phyloP scores from a whole-genome alignment of 208 protist species.

The Entamoeba histolytica region DNA sequence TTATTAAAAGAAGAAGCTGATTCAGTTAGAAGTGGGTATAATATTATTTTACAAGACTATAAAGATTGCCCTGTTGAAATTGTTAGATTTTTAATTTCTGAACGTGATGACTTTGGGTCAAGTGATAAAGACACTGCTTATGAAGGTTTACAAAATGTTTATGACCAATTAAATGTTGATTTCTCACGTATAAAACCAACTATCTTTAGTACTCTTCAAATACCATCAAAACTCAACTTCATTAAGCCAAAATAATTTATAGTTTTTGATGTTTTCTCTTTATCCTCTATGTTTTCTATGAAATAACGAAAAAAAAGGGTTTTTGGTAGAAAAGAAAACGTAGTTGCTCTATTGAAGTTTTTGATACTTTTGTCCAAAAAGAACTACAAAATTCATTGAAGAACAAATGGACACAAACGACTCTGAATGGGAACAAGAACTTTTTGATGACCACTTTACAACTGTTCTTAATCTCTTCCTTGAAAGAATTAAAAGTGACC shows the following conservation, averaged over 20 bases:
- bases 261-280: too few species aligned
- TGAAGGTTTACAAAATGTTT: background rate
- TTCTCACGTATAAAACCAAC: background rate
- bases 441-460: background rate
- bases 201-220: background rate
- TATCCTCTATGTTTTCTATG: too few species aligned
- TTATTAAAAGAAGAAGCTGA: background rate
- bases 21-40: background rate
- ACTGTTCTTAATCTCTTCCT: background rate
- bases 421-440: background rate
- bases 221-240: background rate
- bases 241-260: too few species aligned
- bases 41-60: background rate
- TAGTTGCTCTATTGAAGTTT: too few species aligned
- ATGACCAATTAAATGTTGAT: too few species aligned
- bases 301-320: too few species aligned
- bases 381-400: too few species aligned
- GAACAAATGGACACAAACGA: background rate
- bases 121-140: background rate
- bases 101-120: background rate
- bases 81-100: background rate
- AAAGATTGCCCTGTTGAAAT: background rate
- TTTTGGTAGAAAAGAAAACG: too few species aligned
- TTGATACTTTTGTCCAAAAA: too few species aligned
- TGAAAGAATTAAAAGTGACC: background rate